Base-by-base conservation (phyloP, 2,329 filamentous ascomycete genomes). In the Fusarium sp. region DNA sequence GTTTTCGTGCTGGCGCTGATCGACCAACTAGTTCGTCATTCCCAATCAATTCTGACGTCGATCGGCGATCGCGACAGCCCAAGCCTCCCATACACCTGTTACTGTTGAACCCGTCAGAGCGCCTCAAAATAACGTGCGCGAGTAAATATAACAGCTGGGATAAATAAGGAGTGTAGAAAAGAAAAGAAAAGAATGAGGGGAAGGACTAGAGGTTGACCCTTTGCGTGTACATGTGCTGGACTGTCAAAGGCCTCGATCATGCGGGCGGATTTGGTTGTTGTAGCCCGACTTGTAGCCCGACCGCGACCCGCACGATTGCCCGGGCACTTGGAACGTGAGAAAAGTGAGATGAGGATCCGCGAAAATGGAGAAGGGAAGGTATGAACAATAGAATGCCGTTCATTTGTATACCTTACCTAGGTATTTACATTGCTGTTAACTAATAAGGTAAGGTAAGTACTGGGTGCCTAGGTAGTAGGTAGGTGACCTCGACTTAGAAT, bases 281-380 rank as follows among this genome's bases (percentile, higher is more conserved):
- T 40, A 27, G 35, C 40, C 60, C 55, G 66, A 69, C 41, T 36
- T 46, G 36, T 55, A 51, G 29, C 47, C 65, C 65, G 65, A 33
- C 31, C 27, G 11, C 11, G 29, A 31, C 25, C 27, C 41, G 42
- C 42, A 46, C 49, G 50, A 67, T 61, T 63, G 45, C 31, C 42
- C 18, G 27, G 40, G 48, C 58, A 51, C 51, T 50, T 60, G 50
- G 51, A 52, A 67, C 58, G 46, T 21, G 35, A 35, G 48, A 29
- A 31, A 66, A 37, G 46, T 21, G 47, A 57, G 47, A 58, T 57
- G 31, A 14, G 15, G 55, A 68, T 68, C 65, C 49, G 47, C 68
- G 42, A 48, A 43, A 11, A 45, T 39, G 49, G 64, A 43, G 21
- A 31, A 37, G 31, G 65, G 40, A 25, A 46, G 40, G 3, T 6